phyloP scores from a whole-genome alignment of 306 rosid species.

The Quercus glauca region DNA sequence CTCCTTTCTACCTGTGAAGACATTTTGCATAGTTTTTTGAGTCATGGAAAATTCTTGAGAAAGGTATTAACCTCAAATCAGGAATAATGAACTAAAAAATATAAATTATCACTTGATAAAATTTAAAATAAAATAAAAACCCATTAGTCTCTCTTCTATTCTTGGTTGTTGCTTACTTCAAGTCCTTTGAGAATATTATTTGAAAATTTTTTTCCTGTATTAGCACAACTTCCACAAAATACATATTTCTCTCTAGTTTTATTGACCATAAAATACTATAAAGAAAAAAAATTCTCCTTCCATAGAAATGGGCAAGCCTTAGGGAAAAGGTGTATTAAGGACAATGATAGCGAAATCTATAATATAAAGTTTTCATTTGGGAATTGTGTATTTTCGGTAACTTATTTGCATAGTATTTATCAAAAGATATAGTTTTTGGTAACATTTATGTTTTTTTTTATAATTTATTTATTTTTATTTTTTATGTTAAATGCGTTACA shows the following conservation, averaged over 20 bases:
- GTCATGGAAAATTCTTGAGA: background rate
- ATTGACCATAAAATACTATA: background rate
- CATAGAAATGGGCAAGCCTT: background rate
- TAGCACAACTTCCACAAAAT: background rate
- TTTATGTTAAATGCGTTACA: too few relatives aligned
- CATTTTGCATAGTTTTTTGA: conserved; percentile 9
- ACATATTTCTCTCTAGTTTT: background rate
- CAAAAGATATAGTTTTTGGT: too few relatives aligned
- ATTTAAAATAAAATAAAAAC: background rate
- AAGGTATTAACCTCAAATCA: background rate
- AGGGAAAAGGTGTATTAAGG: background rate
- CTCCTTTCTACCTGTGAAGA: conserved; percentile 58
- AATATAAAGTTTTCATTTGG: background rate
- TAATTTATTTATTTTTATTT: too few relatives aligned
- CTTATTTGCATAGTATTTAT: too few relatives aligned
- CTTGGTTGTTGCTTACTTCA: background rate
- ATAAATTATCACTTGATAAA: too few relatives aligned
- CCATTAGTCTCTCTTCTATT: background rate
- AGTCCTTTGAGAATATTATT: too few relatives aligned
- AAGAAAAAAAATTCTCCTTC: background rate
- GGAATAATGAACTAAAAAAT: background rate
- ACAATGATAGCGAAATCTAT: background rate
- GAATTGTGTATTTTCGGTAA: too few relatives aligned
- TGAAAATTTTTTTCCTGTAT: background rate
- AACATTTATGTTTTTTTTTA: too few relatives aligned